Evolutionary conservation across 495 filamentous ascomycete species (phyloP).

Genomic region (Neurospora sp.): DNA sequence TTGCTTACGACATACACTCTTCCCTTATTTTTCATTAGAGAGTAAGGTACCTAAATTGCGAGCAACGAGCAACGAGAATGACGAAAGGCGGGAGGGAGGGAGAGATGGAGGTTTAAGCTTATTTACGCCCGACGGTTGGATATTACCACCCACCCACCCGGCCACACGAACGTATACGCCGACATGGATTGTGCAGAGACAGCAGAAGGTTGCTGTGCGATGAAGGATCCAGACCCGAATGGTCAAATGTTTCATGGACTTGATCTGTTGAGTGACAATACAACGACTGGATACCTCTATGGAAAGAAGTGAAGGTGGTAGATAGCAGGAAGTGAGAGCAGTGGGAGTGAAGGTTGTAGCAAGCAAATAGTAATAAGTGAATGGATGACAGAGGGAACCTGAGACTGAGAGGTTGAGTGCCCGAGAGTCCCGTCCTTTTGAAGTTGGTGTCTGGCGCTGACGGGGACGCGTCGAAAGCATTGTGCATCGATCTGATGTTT

Average conservation of each 20-base stretch:
- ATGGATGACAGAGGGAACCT: neutral
- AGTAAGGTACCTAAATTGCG: neutral
- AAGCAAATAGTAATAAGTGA: neutral
- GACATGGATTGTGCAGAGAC: neutral
- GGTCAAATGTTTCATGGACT: neutral
- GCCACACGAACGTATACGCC: no score
- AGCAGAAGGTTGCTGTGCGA: neutral
- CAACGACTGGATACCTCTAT: neutral
- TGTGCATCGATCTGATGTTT: neutral
- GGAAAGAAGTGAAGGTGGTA: neutral
- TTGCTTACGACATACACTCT: neutral
- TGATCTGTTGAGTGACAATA: neutral
- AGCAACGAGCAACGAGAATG: no score
- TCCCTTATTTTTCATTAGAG: neutral
- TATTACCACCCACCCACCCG: neutral
- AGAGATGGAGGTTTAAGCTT: neutral
- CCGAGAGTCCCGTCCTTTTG: neutral
- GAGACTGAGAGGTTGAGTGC: neutral
- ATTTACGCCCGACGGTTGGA: neutral
- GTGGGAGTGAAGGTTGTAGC: neutral
- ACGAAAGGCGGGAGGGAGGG: no score
- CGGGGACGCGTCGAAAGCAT: no score
- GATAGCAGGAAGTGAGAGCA: no score
- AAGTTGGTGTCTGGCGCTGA: neutral
- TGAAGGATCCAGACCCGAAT: neutral